These are phyloP conservation scores for Aaosphaeria pasadenensis DNA, from an alignment of 2,329 filamentous ascomycete genomes.

Conservation along the genomic window DNA sequence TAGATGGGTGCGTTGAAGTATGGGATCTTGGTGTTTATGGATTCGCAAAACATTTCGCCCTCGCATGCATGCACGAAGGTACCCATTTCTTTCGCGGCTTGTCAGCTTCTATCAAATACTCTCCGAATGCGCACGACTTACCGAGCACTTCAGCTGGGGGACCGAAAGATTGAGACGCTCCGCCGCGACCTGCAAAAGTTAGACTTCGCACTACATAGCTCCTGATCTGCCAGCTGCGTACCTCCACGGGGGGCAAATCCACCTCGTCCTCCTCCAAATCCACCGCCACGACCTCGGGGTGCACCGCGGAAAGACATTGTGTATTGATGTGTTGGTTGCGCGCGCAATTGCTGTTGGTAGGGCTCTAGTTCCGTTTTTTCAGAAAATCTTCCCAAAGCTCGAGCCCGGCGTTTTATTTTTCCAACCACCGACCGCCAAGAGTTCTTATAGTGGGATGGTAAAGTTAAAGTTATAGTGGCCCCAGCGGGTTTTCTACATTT, in stretches of 20 bases:
- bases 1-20: slow-evolving; percentile 99
- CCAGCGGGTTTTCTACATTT: too few species aligned
- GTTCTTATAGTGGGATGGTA: too few species aligned
- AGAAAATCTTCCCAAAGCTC: too few species aligned
- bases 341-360: slow-evolving; percentile 10
- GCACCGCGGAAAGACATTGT: slow-evolving; percentile 62
- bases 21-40: slow-evolving; percentile 90
- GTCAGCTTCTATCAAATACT: background rate
- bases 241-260: slow-evolving; percentile 52
- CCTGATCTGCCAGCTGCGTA: slow-evolving; percentile 14
- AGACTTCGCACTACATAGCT: slow-evolving; percentile 24
- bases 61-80: slow-evolving; percentile 91
- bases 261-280: slow-evolving; percentile 50
- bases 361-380: too few species aligned
- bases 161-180: slow-evolving; percentile 40
- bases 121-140: slow-evolving; percentile 16
- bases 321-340: slow-evolving; percentile 5
- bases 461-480: too few species aligned
- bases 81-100: slow-evolving; percentile 73
- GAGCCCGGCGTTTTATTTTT: too few species aligned
- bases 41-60: slow-evolving; percentile 97
- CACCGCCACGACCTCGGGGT: slow-evolving; percentile 37
- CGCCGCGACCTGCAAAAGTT: slow-evolving; percentile 35
- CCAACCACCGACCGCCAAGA: too few species aligned
- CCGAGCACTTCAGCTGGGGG: slow-evolving; percentile 45